Percentiles rank a stretch among this genome's conserved stretches.
phyloP scores from a whole-genome alignment of 2,329 filamentous ascomycete genomes.

The Aspergillus aculeatus region DNA sequence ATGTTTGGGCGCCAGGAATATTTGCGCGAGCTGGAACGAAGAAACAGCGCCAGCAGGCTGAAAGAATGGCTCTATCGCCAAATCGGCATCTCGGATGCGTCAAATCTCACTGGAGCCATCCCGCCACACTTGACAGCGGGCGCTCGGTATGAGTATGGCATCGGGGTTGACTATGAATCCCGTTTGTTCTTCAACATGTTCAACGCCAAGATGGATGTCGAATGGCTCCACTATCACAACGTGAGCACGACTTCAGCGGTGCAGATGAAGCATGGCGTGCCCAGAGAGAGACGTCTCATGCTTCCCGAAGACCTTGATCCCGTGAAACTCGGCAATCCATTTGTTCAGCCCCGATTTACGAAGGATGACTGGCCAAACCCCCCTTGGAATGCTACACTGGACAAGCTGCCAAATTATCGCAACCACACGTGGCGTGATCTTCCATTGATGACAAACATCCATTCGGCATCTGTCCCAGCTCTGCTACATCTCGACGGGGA shows the following conservation, averaged over 20 bases:
- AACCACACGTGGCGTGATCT: constrained; percentile 45
- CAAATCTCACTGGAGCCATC: constrained; percentile 37
- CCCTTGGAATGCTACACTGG: constrained; percentile 40
- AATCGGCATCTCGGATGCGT: constrained; percentile 39
- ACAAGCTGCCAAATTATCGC: constrained; percentile 42
- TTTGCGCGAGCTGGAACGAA: constrained; percentile 45
- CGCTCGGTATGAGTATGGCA: constrained; percentile 50
- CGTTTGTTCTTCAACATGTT: constrained; percentile 50
- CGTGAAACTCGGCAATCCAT: constrained; percentile 33
- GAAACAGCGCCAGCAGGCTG: constrained; percentile 32
- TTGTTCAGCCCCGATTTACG: constrained; percentile 30
- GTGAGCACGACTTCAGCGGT: constrained; percentile 35
- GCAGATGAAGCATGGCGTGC: constrained; percentile 38
- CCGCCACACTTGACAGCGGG: constrained; percentile 34
- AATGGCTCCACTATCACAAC: constrained; percentile 43
- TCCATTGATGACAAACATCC: constrained; percentile 49
- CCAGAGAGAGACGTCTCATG: constrained; percentile 38
- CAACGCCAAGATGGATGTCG: constrained; percentile 40
- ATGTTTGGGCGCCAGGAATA: constrained; percentile 57
- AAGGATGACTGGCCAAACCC: constrained; percentile 31
- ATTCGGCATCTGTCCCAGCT: constrained; percentile 48
- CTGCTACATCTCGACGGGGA: constrained; percentile 44
- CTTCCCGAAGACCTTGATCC: constrained; percentile 39
- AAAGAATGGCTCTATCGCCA: constrained; percentile 40
- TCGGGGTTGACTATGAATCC: constrained; percentile 54